Base-by-base conservation (phyloP, 208 protist species). In the Trypanosoma rangeli region DNA sequence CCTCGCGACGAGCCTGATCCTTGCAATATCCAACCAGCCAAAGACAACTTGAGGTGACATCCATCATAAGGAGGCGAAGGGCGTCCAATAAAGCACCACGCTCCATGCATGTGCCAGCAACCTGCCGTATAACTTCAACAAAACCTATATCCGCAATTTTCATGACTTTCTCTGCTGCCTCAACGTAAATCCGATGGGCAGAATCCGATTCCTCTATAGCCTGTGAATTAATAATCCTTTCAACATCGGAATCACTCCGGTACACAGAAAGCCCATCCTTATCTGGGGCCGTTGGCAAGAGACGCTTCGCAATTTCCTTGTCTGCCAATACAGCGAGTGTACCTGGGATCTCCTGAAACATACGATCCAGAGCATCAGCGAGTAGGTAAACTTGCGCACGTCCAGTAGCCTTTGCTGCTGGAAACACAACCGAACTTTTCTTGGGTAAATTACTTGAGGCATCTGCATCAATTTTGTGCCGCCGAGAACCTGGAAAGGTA, bases 331-430 rank as follows among this genome's bases (percentile, higher is more conserved):
- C 60, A 57, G 72, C 68, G 33, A 96, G 76, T 65, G 78, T 71
- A 20, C 67, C 71, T 24, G 79, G 80, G 50, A 84, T 78, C 28
- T 81, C 59, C 0, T 73, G 56, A 69, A 94, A 71, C 89, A 96
- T 94, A 63, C 82, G 74, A 74, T 96, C 92, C 8, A 96, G 60
- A 20, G 82, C 82, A 54, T 92, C 85, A 0, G 85, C 87, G 18
- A 96, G 79, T 22, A 96, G 71, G 67, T 94, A 96, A 54, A 94
- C 89, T 77, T 96, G 87, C 0, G 89, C 80, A 13, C 92, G 82
- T 13, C 85, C 86, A n/a, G 70, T 73, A 10, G 89, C 84, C 28
- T 81, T 76, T 9, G 50, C 57, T 8, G 85, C 84, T 22, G 92
- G 92, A 77, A 94, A 94, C 24, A 62, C 86, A 39, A 65, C 67